Base-by-base conservation (phyloP, 2,329 filamentous ascomycete species). In the Elsinoe necatrix region DNA sequence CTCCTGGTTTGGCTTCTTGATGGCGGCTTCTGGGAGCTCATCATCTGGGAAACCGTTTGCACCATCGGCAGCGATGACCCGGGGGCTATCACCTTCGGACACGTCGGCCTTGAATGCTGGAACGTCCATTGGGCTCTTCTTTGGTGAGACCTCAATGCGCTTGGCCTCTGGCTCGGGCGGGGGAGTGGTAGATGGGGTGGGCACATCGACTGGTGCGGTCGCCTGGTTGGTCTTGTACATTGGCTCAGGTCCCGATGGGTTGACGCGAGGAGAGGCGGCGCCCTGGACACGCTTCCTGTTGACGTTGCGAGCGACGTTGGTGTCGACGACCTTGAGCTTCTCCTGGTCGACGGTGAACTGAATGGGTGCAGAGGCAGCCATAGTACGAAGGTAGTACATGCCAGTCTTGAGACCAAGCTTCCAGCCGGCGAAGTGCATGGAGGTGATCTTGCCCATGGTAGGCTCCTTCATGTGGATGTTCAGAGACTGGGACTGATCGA, bases 391-490 rank as follows among this genome's bases (percentile, higher is more conserved):
- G 76, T 98, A 98, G 84, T 98, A 98, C 93, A 98, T 97, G 78
- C 93, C 93, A 34, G 93, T 98, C 86, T 98, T 98, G 65, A 98
- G 83, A 68, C 93, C 93, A 63, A 97, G 85, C 81, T 97, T 98
- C 93, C 93, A 98, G 66, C 93, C 93, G 50, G 93, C 83, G 70
- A 98, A 98, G 78, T 98, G 93, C 93, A 98, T 98, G 72, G 87
- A 93, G 59, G 93, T 98, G 73, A 98, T 95, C 82, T 98, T 98
- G 76, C 93, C 93, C 92, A 98, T 97, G 54, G 91, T 95, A 41
- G 93, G 93, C 68, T 97, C 92, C 74, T 95, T 95, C 86, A 98
- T 90, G 80, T 98, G 93, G 65, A 98, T 97, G 80, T 98, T 98
- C 66, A 98, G 84, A 11, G 92, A 97, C 75, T 98, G 93, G 52